phyloP scores from a whole-genome alignment of 116 monocot species.

The Papilionanthe hybrid region DNA sequence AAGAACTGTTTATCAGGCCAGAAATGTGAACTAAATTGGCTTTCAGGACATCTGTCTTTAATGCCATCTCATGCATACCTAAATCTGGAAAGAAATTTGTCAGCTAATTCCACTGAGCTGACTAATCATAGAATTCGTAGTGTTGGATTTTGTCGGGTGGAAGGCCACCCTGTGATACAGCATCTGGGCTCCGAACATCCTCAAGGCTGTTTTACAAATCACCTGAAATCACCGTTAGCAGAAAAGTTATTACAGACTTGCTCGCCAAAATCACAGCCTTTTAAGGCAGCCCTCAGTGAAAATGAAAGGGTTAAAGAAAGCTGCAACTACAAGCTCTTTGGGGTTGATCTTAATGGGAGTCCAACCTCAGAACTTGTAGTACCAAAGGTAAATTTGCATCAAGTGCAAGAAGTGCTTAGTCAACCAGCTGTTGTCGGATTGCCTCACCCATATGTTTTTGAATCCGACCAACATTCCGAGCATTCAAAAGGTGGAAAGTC shows the following conservation, averaged over 20 bases:
- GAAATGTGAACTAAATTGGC: constrained; percentile 28
- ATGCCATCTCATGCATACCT: constrained; percentile 27
- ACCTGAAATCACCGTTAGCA: constrained; percentile 9
- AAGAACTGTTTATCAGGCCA: constrained; percentile 13
- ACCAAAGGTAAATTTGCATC: constrained; percentile 10
- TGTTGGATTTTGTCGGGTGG: constrained; percentile 16
- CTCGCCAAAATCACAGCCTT: constrained; percentile 29
- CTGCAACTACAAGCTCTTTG: constrained; percentile 70
- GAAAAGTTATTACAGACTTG: constrained; percentile 19
- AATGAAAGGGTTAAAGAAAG: constrained; percentile 24
- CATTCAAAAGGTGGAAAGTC: constrained; percentile 17
- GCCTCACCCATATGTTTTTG: constrained; percentile 16
- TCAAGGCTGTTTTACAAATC: constrained; percentile 23
- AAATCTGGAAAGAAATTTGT: constrained; percentile 21
- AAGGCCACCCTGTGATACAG: constrained; percentile 11
- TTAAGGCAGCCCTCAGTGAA: constrained; percentile 16
- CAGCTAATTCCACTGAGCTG: constrained; percentile 2
- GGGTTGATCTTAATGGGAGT: constrained; percentile 53
- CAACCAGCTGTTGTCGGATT: constrained; percentile 6
- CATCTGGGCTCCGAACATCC: constrained; percentile 22
- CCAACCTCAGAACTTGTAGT: constrained; percentile 11
- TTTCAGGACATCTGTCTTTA: constrained; percentile 37
- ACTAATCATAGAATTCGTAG: constrained; percentile 16
- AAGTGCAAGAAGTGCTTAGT: constrained; percentile 19
- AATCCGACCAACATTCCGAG: constrained; percentile 31